Evolutionary conservation across 2,329 filamentous ascomycete species (phyloP).

Genomic region (Fusarium luffae): DNA sequence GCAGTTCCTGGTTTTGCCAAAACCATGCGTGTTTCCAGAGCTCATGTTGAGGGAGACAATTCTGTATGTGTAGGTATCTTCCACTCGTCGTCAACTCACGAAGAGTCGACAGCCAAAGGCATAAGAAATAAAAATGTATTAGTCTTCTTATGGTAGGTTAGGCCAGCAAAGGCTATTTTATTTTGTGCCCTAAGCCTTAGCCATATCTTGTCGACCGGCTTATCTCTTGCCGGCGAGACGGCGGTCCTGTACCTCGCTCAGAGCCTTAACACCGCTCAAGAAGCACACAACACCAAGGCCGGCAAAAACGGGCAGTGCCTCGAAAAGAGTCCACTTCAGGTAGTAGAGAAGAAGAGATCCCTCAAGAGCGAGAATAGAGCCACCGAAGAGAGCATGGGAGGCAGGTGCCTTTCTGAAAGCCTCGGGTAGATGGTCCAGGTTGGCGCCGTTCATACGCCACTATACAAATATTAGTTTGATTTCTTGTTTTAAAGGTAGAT

Average conservation of each 20-base stretch:
- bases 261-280: conserved; percentile 86
- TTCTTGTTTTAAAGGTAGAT: too few relatives aligned
- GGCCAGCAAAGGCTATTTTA: background rate
- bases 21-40: conserved; percentile 7
- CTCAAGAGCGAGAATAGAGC: conserved; percentile 88
- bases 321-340: conserved; percentile 89
- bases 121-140: background rate
- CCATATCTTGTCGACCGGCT: conserved; percentile 16
- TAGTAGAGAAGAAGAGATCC: conserved; percentile 96
- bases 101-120: background rate
- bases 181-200: background rate
- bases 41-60: background rate
- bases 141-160: background rate
- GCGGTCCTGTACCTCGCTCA: conserved; percentile 92
- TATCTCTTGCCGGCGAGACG: conserved; percentile 78
- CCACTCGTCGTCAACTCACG: background rate
- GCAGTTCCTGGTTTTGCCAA: background rate
- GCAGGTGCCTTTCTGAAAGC: conserved; percentile 81
- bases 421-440: conserved; percentile 79
- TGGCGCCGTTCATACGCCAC: conserved; percentile 87
- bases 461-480: conserved; percentile 51
- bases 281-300: conserved; percentile 78
- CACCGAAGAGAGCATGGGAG: conserved; percentile 86
- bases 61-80: conserved; percentile 9
- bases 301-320: conserved; percentile 79